Conservation (phyloP, 805 yeast genomes). For the Ogataea kodamae region DNA sequence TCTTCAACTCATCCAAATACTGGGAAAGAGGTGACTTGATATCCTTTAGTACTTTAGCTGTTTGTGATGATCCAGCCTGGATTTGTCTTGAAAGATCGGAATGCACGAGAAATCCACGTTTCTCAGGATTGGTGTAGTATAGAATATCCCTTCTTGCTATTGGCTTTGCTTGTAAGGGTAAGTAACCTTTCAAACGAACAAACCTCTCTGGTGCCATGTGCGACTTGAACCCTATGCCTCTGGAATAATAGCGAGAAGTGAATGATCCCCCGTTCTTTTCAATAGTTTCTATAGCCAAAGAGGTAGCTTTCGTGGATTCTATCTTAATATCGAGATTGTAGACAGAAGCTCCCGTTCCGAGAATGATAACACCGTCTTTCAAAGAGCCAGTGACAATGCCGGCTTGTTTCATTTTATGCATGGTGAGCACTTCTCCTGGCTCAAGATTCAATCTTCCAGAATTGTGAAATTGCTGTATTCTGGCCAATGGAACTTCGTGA, state of each 20-base stretch:
- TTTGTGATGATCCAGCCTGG: slow-evolving; percentile 19
- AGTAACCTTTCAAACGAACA: slow-evolving; percentile 64
- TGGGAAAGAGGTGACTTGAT: slow-evolving; percentile 23
- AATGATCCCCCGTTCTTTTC: slow-evolving; percentile 72
- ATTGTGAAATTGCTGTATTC: slow-evolving; percentile 68
- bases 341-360: slow-evolving; percentile 58
- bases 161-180: slow-evolving; percentile 86
- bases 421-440: slow-evolving; percentile 63
- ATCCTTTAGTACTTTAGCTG: slow-evolving; percentile 6
- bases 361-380: slow-evolving; percentile 76
- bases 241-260: slow-evolving; percentile 66
- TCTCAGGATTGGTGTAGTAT: slow-evolving; percentile 66
- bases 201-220: slow-evolving; percentile 74
- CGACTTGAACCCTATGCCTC: slow-evolving; percentile 61
- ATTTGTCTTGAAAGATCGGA: slow-evolving; percentile 37
- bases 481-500: slow-evolving; percentile 59
- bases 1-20: slow-evolving; percentile 19
- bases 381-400: slow-evolving; percentile 71
- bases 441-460: slow-evolving; percentile 57
- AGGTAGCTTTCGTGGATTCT: slow-evolving; percentile 80
- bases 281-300: slow-evolving; percentile 66
- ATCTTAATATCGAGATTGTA: slow-evolving; percentile 62
- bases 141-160: slow-evolving; percentile 75
- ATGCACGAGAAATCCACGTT: slow-evolving; percentile 66
- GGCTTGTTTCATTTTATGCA: slow-evolving; percentile 69